These are phyloP conservation scores for Cercospora sojina DNA, from an alignment of 2,329 filamentous ascomycete species.

Conservation along the genomic window DNA sequence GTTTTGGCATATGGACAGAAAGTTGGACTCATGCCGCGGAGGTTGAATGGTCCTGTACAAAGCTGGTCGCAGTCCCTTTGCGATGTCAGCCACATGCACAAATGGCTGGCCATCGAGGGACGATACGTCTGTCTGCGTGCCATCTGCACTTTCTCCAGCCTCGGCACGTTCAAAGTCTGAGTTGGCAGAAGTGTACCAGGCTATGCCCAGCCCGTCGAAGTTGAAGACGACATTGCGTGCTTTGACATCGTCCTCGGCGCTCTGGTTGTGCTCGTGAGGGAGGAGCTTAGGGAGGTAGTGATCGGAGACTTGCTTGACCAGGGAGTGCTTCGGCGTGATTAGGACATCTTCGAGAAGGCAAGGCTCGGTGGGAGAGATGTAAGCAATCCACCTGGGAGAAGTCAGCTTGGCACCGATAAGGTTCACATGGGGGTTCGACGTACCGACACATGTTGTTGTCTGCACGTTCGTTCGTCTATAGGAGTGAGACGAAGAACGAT, in stretches of 20 bases:
- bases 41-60: slow-evolving; percentile 55
- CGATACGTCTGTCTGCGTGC: slow-evolving; percentile 33
- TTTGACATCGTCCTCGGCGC: slow-evolving; percentile 47
- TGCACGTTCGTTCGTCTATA: too few species aligned
- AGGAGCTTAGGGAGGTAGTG: slow-evolving; percentile 57
- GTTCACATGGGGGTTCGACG: slow-evolving; percentile 36
- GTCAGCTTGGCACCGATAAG: slow-evolving; percentile 5
- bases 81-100: slow-evolving; percentile 12
- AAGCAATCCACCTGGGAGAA: slow-evolving; percentile 55
- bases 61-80: slow-evolving; percentile 44
- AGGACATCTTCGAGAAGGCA: slow-evolving; percentile 58
- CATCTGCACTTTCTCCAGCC: slow-evolving; percentile 31
- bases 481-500: background rate
- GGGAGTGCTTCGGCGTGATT: slow-evolving; percentile 46
- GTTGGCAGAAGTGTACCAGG: slow-evolving; percentile 53
- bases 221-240: slow-evolving; percentile 55
- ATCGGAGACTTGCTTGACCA: slow-evolving; percentile 50
- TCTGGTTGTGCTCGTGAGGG: slow-evolving; percentile 47
- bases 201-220: slow-evolving; percentile 56
- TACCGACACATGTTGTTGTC: slow-evolving; percentile 37
- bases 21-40: slow-evolving; percentile 55
- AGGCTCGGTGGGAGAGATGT: slow-evolving; percentile 53
- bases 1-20: slow-evolving; percentile 53
- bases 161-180: slow-evolving; percentile 42
- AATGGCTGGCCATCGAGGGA: slow-evolving; percentile 4